Conservation (phyloP, 192 early-diverging fungal species). For the Backusella tuberculispora region DNA sequence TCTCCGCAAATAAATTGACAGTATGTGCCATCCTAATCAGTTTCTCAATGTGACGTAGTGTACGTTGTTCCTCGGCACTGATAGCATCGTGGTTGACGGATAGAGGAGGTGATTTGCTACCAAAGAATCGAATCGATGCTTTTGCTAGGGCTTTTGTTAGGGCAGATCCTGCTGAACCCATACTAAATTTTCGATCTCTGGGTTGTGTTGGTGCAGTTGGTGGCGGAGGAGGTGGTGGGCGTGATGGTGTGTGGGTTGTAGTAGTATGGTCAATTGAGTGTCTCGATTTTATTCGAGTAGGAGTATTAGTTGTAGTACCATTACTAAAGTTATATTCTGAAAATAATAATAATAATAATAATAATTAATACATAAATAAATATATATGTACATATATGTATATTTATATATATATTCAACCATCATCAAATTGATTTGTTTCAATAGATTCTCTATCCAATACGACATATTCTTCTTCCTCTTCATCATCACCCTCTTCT, state of each 20-base stretch:
- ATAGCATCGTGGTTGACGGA: constrained; percentile 26
- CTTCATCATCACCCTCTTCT: neutral
- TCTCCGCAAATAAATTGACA: constrained; percentile 64
- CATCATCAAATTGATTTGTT: constrained; percentile 76
- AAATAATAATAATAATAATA: constrained; percentile 30
- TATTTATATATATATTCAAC: constrained; percentile 37
- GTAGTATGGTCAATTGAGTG: neutral
- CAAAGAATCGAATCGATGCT: constrained; percentile 58
- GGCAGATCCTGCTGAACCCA: constrained; percentile 47
- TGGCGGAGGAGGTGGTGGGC: neutral
- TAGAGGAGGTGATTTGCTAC: constrained; percentile 53
- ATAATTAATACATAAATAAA: neutral
- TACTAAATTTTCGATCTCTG: constrained; percentile 33
- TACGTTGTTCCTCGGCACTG: constrained; percentile 43
- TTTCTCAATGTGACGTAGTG: constrained; percentile 67
- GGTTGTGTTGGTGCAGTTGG: constrained; percentile 5
- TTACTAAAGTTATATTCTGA: constrained; percentile 4
- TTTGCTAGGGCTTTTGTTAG: constrained; percentile 57
- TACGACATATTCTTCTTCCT: constrained; percentile 75
- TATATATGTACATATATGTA: neutral
- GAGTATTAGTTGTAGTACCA: neutral
- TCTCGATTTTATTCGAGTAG: neutral
- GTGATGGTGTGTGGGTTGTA: neutral
- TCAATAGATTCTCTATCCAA: constrained; percentile 71
- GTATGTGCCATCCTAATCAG: constrained; percentile 71